These are phyloP conservation scores for Mortierella hygrophila DNA, from an alignment of 192 early-diverging fungal genomes.

Conservation along the genomic window DNA sequence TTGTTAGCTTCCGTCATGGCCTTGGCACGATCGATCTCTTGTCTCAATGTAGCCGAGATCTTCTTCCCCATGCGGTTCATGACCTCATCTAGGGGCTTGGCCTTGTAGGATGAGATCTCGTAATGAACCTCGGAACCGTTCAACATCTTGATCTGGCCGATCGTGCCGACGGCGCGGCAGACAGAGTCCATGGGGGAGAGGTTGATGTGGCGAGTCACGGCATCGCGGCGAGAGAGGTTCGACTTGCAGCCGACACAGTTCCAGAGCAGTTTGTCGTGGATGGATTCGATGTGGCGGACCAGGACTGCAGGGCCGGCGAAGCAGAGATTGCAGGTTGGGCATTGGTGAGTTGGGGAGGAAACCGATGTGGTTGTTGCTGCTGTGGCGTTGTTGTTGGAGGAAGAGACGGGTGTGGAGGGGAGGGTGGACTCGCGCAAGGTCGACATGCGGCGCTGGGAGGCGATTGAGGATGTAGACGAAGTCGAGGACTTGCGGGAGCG, in stretches of 20 bases:
- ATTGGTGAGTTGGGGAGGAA: conserved; percentile 26
- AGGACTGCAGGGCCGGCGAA: conserved; percentile 51
- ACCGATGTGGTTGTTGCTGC: conserved; percentile 2
- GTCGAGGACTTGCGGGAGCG: conserved; percentile 38
- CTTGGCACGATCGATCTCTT: conserved; percentile 29
- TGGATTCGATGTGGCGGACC: conserved; percentile 45
- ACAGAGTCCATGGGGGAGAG: conserved; percentile 52
- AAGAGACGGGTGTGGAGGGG: neutral
- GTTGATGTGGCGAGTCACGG: conserved; percentile 52
- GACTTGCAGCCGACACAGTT: conserved; percentile 54
- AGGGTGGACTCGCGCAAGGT: conserved; percentile 31
- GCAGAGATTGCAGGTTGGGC: conserved; percentile 26
- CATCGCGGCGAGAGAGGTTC: conserved; percentile 43
- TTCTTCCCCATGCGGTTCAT: conserved; percentile 46
- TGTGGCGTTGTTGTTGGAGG: neutral
- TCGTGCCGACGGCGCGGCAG: conserved; percentile 38
- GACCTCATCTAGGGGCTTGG: conserved; percentile 46
- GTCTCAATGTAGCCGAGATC: conserved; percentile 8
- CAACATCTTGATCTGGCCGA: conserved; percentile 52
- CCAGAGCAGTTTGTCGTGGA: conserved; percentile 53
- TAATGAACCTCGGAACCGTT: conserved; percentile 38
- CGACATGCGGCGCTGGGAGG: conserved; percentile 40
- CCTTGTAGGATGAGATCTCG: conserved; percentile 28
- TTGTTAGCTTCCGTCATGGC: neutral
- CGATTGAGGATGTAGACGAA: conserved; percentile 32